Evolutionary conservation across 208 protist genomes (phyloP).

Genomic region (Wallacemonas sp.): DNA sequence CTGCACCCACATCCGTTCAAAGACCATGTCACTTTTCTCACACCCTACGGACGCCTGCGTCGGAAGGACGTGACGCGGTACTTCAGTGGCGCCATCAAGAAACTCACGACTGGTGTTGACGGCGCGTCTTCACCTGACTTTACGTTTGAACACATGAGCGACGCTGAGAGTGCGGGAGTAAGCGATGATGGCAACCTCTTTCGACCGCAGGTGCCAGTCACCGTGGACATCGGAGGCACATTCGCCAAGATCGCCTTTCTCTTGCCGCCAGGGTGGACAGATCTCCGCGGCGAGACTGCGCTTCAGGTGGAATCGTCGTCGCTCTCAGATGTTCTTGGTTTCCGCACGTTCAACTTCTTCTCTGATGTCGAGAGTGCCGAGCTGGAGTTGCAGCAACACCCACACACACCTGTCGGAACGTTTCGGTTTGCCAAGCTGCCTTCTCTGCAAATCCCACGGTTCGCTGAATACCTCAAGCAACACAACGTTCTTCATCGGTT

Average conservation of each 20-base stretch:
- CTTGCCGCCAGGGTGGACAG: conserved; percentile 45
- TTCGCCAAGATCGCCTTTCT: conserved; percentile 90
- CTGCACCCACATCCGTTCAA: conserved; percentile 88
- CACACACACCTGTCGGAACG: conserved; percentile 55
- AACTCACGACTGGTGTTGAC: conserved; percentile 21
- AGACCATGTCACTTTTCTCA: conserved; percentile 77
- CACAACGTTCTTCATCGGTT: conserved; percentile 40
- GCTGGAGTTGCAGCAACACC: conserved; percentile 30
- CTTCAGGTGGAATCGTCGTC: conserved; percentile 73
- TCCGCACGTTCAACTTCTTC: conserved; percentile 72
- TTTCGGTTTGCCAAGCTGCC: conserved; percentile 85
- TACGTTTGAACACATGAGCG: conserved; percentile 24
- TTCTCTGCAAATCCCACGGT: conserved; percentile 74
- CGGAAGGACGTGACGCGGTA: conserved; percentile 61
- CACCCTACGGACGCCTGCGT: conserved; percentile 66
- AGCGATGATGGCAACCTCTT: conserved; percentile 8
- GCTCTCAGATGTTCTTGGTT: conserved; percentile 60
- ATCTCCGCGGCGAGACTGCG: conserved; percentile 16
- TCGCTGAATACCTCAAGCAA: conserved; percentile 57
- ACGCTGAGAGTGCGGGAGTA: conserved; percentile 30
- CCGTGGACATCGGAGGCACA: conserved; percentile 90
- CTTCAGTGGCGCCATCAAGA: conserved; percentile 67
- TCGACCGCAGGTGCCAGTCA: conserved; percentile 57
- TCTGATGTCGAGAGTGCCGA: conserved; percentile 33
- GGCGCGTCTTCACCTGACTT: conserved; percentile 3